A percentile compares a stretch with the other conserved stretches of the same genome.
Conservation (phyloP, 352 stramenopile species). For the Globisporangium takayamanum region DNA sequence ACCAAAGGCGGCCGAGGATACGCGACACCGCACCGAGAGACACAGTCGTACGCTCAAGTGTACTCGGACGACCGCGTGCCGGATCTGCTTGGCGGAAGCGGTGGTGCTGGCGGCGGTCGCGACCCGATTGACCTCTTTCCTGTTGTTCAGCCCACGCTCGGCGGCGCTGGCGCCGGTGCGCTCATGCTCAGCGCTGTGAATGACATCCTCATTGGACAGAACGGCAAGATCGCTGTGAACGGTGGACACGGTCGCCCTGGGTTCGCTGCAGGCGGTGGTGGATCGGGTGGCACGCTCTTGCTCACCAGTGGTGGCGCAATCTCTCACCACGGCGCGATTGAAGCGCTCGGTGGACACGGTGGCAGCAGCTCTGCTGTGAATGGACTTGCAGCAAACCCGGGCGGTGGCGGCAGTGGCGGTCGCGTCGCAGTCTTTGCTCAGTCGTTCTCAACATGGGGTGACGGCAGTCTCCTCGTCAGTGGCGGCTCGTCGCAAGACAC, state of each 20-base stretch:
- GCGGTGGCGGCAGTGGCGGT: constrained; percentile 86
- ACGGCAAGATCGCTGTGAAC: constrained; percentile 74
- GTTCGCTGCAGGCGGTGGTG: constrained; percentile 53
- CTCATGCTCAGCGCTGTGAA: constrained; percentile 89
- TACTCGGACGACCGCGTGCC: constrained; percentile 47
- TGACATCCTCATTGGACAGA: constrained; percentile 88
- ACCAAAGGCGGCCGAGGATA: constrained; percentile 54
- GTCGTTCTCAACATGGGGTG: constrained; percentile 85
- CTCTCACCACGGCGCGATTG: constrained; percentile 66
- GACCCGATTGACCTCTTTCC: constrained; percentile 79
- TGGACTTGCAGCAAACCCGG: constrained; percentile 4
- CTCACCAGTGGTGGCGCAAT: constrained; percentile 44
- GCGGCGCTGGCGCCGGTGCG: constrained; percentile 86
- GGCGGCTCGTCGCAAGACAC: constrained; percentile 50
- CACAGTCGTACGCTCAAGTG: constrained; percentile 11
- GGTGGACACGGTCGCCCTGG: constrained; percentile 42
- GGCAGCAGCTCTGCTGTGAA: constrained; percentile 32
- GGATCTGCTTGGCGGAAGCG: constrained; percentile 90
- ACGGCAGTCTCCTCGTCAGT: constrained; percentile 73
- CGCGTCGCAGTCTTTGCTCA: constrained; percentile 88
- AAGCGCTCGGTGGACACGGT: constrained; percentile 77
- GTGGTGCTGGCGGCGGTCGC: constrained; percentile 78
- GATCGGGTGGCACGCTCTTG: constrained; percentile 44
- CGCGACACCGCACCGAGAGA: constrained; percentile 13
- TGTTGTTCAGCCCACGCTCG: constrained; percentile 62